Base-by-base conservation (phyloP, 495 filamentous ascomycete species). In the Penicillium ochrochloron region DNA sequence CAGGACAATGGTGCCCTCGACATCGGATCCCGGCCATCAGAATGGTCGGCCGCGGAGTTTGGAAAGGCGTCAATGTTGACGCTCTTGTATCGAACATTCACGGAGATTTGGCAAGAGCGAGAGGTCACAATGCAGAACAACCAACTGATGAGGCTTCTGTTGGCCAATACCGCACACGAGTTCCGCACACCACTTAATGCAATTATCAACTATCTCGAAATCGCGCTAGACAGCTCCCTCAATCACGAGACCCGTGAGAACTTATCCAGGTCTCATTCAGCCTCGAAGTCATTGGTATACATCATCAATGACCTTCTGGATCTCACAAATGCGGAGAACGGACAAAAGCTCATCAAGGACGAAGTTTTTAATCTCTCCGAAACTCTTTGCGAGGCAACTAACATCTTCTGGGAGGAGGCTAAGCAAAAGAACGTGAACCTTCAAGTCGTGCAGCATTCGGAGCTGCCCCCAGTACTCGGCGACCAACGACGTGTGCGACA, bases 141-240 rank as follows among this genome's bases (percentile, higher is more conserved):
- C 60, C 86, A 92, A 55, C 77, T 97, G 23, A 94, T 91, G 35
- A 80, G 84, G 57, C 77, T 97, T 17, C 71, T 97, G 7, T 81
- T 96, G 1, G 90, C 93, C 5, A 96, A 97, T 70, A 93, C 92
- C 1, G 93, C 93, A 0, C 93, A 97, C 69, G 93, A 96, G 76
- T 91, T 97, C 27, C 88, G 93, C 42, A 97, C 93, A 1, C 93
- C 93, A 1, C 78, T 97, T 5, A 96, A 96, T 71, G 93, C 93
- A 23, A 95, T 96, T 64, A 96, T 97, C 74, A 97, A 97, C 66
- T 96, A 94, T 66, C 81, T 97, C 8, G 93, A 97, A 65, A 96
- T 96, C 67, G 93, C 91, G 0, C 80, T 97, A 15, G 93, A 96
- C 73, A 90, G 91, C 9, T 75, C 84, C 0, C 81, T 96, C 3